Conservation (phyloP, 2,329 filamentous ascomycete genomes). For the Diplodia sapinea region DNA sequence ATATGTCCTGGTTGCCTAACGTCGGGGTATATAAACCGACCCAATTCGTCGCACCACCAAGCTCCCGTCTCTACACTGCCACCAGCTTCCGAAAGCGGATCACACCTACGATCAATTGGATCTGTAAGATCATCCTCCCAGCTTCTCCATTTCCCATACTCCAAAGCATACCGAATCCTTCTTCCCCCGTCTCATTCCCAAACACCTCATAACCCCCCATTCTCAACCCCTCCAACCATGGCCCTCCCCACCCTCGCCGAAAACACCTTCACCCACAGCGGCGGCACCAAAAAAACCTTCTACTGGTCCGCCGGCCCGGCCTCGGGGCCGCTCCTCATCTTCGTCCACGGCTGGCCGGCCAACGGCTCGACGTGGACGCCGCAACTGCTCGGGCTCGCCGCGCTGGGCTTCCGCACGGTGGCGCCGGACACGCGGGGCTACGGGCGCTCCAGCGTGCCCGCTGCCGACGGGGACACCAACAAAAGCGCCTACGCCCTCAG, state of each 20-base stretch:
- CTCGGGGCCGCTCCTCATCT: slow-evolving; percentile 38
- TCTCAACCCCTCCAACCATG: background rate
- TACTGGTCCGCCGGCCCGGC: slow-evolving; percentile 39
- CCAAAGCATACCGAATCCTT: too few species aligned
- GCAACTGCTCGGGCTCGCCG: slow-evolving; percentile 43
- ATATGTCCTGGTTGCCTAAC: too few species aligned
- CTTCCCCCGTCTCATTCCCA: too few species aligned
- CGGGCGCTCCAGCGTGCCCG: slow-evolving; percentile 41
- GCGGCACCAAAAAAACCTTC: slow-evolving; percentile 36
- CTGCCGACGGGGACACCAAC: slow-evolving; percentile 30
- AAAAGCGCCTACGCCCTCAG: slow-evolving; percentile 43
- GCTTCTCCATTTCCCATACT: background rate
- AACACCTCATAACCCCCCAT: background rate
- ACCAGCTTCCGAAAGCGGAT: too few species aligned
- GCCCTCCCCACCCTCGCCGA: slow-evolving; percentile 27
- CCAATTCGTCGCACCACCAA: too few species aligned
- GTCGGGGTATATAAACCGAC: too few species aligned
- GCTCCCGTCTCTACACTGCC: too few species aligned
- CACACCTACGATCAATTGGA: too few species aligned
- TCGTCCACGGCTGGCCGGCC: slow-evolving; percentile 46
- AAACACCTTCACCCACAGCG: slow-evolving; percentile 36
- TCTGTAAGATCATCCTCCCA: too few species aligned
- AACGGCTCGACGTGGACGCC: slow-evolving; percentile 46
- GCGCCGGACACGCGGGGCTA: slow-evolving; percentile 48
- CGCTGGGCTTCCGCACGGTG: slow-evolving; percentile 34